These are phyloP conservation scores for Centrapalus pauciflorus DNA, from an alignment of 129 eudicot species.

Conservation along the genomic window DNA sequence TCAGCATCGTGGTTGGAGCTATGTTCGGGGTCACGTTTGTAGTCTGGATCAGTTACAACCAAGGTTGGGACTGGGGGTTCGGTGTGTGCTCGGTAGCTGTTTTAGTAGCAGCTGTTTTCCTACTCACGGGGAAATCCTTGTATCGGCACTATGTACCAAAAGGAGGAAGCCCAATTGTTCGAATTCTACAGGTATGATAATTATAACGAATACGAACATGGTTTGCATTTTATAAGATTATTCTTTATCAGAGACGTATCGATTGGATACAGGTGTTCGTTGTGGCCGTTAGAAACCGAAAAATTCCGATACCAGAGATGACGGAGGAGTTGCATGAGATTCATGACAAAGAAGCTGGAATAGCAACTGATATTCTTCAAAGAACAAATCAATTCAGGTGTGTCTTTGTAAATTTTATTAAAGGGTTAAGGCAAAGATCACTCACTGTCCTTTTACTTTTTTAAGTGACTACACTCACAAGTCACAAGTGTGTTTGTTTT, in stretches of 20 bases:
- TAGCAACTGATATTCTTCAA: conserved; percentile 37
- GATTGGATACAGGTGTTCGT: conserved; percentile 54
- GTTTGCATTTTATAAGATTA: neutral
- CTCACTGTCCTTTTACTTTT: too few relatives aligned
- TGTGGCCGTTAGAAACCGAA: conserved; percentile 61
- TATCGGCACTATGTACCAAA: conserved; percentile 52
- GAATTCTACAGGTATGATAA: conserved; percentile 54
- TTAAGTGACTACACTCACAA: too few relatives aligned
- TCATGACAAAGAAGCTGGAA: conserved; percentile 44
- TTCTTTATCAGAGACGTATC: neutral
- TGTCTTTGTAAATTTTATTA: neutral
- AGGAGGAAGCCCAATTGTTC: conserved; percentile 53
- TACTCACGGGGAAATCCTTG: conserved; percentile 57
- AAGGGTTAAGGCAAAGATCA: too few relatives aligned
- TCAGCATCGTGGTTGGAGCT: conserved; percentile 49
- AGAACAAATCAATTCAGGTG: conserved; percentile 72
- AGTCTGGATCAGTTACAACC: conserved; percentile 58
- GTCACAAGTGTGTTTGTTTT: too few relatives aligned
- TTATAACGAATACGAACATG: too few relatives aligned
- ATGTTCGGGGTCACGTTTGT: conserved; percentile 64
- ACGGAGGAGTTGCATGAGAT: conserved; percentile 61
- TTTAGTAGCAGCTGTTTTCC: conserved; percentile 37
- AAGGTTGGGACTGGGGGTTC: conserved; percentile 80
- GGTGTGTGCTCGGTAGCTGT: conserved; percentile 47
- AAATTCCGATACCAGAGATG: conserved; percentile 45